Conservation (phyloP, 768 basidiomycete genomes). For the Russula ochroleuca region DNA sequence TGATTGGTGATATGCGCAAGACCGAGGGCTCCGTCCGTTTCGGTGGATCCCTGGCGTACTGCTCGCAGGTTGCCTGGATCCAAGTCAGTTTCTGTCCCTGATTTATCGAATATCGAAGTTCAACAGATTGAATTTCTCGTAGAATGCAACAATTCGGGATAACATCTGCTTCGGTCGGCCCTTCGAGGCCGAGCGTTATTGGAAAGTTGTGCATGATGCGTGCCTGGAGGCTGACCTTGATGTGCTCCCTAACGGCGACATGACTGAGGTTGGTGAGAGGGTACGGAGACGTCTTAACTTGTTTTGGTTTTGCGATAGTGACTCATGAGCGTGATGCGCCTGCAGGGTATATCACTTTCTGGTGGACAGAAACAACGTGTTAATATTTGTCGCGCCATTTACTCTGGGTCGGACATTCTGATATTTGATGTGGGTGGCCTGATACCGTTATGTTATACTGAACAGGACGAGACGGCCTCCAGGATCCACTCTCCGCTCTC, state of each 20-base stretch:
- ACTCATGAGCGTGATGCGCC: not conserved
- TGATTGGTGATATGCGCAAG: conserved; percentile 81
- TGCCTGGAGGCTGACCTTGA: conserved; percentile 79
- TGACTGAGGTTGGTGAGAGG: conserved; percentile 82
- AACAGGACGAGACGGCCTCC: not conserved
- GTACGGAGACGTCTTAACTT: conserved; percentile 27
- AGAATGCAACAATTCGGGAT: conserved; percentile 83
- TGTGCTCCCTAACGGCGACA: conserved; percentile 69
- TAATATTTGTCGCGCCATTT: conserved; percentile 83
- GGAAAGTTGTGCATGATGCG: conserved; percentile 71
- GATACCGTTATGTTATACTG: not conserved
- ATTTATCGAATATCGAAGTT: conserved; percentile 14
- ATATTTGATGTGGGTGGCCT: conserved; percentile 59
- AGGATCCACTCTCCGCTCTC: conserved; percentile 85
- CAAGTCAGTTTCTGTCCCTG: conserved; percentile 42
- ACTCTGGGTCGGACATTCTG: conserved; percentile 80
- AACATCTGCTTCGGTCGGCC: conserved; percentile 86
- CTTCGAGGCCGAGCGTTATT: conserved; percentile 77
- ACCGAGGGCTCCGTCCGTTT: conserved; percentile 63
- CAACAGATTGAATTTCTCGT: not conserved
- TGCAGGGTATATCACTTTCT: conserved; percentile 75
- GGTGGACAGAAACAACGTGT: conserved; percentile 80
- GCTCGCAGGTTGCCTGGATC: conserved; percentile 88
- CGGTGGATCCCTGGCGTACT: conserved; percentile 76
- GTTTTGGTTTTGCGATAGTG: not conserved